Base-by-base conservation (phyloP, 2,329 filamentous ascomycete species). In the Talaromyces sp. region DNA sequence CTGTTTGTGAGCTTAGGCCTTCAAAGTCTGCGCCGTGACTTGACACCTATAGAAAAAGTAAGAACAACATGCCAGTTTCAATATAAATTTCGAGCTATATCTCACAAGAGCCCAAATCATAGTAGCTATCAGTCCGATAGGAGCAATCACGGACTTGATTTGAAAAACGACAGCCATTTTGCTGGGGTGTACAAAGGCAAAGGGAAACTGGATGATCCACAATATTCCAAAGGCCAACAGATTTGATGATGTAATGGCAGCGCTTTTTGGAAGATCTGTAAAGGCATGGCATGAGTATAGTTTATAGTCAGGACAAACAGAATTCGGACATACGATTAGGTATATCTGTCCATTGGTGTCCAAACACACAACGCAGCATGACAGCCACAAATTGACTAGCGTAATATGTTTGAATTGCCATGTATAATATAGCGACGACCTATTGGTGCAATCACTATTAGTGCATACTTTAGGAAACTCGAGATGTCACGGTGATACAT, bases 81-180 rank as follows among this genome's bases (percentile, higher is more conserved):
- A 23, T 51, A 28, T 10, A 28, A 51, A 12, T 12, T 23, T 9
- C 23, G 1, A 12, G 16, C 23, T 23, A 4, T 27, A n/a, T 14
- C 44, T 23, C 53, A 61, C 59, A 30, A 61, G 59, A 36, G 59
- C 59, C 59, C 59, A 61, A 16, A 61, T 61, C 59, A 61, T 57
- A 5, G 56, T 61, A 1, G 34, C 55, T 12, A 61, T 57, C 12
- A 58, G 4, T 23, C 55, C 60, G 30, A 61, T 61, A 10, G 60
- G 60, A 4, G 56, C 56, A 4, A 58, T 58, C 8, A 61, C 47
- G 6, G 55, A 57, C 16, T 61, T 61, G 27, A 61, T 55, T 10
- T 57, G 33, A 30, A 61, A 61, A 9, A 61, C 56, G 2, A 42
- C 8, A 7, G 55, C 10, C 55, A 61, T 61, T 34, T 61, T 61